phyloP scores from a whole-genome alignment of 2,329 filamentous ascomycete species.

The Fusarium praegraminearum region DNA sequence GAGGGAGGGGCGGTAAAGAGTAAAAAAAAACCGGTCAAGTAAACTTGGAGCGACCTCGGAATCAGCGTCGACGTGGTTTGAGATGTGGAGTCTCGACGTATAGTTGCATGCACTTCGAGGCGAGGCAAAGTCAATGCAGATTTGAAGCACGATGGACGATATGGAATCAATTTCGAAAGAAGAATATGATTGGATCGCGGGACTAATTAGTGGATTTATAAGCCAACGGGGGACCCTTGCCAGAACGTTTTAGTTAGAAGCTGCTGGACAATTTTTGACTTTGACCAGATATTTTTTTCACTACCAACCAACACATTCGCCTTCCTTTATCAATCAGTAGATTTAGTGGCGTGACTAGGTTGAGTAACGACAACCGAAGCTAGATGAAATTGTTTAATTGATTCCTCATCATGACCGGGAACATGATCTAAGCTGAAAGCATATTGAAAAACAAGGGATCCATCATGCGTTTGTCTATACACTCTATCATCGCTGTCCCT shows the following conservation, averaged over 20 bases:
- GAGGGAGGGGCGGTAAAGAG: slow-evolving; percentile 27
- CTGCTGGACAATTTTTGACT: slow-evolving; percentile 14
- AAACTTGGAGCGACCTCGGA: slow-evolving; percentile 35
- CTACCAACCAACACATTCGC: not conserved
- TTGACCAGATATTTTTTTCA: slow-evolving; percentile 4
- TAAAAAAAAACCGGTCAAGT: slow-evolving; percentile 1
- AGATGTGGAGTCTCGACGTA: slow-evolving; percentile 14
- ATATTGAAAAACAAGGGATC: slow-evolving; percentile 1
- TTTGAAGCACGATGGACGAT: not conserved
- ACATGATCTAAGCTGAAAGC: slow-evolving; percentile 8
- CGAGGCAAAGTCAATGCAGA: slow-evolving; percentile 18
- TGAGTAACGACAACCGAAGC: not conserved
- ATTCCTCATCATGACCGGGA: slow-evolving; percentile 39
- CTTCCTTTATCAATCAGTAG: slow-evolving; percentile 36
- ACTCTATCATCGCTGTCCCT: slow-evolving; percentile 42
- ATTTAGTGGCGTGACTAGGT: slow-evolving; percentile 13
- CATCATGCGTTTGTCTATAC: slow-evolving; percentile 2
- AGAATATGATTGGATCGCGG: slow-evolving; percentile 26
- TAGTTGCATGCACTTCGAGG: slow-evolving; percentile 18
- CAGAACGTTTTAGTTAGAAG: slow-evolving; percentile 25
- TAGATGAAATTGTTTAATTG: slow-evolving; percentile 18
- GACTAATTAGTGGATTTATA: slow-evolving; percentile 20
- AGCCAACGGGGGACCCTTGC: slow-evolving; percentile 8
- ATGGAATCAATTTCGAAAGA: slow-evolving; percentile 37
- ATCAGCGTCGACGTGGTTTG: slow-evolving; percentile 6